phyloP scores from a whole-genome alignment of 2,329 filamentous ascomycete species.

The Monilinia fructicola region DNA sequence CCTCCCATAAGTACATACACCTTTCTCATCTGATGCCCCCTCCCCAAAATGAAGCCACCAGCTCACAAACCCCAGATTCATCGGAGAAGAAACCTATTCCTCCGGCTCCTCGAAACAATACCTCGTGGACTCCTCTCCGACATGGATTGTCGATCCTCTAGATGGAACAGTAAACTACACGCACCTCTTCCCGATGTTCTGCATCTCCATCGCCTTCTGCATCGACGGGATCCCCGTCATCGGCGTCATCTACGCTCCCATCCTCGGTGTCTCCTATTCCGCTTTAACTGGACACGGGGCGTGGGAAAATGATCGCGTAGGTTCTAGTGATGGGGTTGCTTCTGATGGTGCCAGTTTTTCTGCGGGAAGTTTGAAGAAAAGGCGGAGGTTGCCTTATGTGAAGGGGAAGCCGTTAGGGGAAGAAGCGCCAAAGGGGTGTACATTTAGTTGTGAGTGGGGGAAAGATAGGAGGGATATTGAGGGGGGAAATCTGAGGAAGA shows the following conservation, averaged over 20 bases:
- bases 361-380: conserved; percentile 43
- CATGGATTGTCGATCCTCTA: conserved; percentile 75
- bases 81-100: conserved; percentile 76
- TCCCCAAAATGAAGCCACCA: not conserved
- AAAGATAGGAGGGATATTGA: conserved; percentile 68
- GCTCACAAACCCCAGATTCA: conserved; percentile 53
- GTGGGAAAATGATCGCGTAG: conserved; percentile 44
- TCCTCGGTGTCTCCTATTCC: conserved; percentile 68
- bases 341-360: not conserved
- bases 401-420: conserved; percentile 60
- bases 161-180: conserved; percentile 52
- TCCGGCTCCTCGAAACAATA: conserved; percentile 66
- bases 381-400: conserved; percentile 63
- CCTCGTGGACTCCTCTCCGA: conserved; percentile 61
- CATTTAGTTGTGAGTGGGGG: conserved; percentile 77
- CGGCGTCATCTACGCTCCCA: conserved; percentile 71
- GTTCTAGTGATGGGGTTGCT: not conserved
- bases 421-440: conserved; percentile 65
- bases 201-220: conserved; percentile 72
- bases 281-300: conserved; percentile 65
- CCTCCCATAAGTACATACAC: conserved; percentile 59
- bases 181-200: conserved; percentile 79
- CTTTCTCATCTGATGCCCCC: conserved; percentile 7
- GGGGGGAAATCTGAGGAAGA: conserved; percentile 68
- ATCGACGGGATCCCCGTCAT: conserved; percentile 60